Base-by-base conservation (phyloP, 306 rosid genomes). In the Quercus glauca region DNA sequence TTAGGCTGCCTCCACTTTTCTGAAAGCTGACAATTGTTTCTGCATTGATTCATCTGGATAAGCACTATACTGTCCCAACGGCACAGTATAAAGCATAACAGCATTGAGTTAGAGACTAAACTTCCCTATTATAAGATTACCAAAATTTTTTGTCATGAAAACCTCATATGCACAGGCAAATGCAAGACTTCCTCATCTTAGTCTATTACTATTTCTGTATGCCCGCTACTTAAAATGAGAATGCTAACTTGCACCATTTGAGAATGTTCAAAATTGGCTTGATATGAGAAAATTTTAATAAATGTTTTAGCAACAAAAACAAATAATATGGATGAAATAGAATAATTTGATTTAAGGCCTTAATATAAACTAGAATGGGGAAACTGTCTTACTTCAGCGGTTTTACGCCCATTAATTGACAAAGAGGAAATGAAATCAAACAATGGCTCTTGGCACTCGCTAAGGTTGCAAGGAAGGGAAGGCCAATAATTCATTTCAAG, bases 401-500 rank as follows among this genome's bases (percentile, higher is more conserved):
- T 92, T 88, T 89, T 88, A 31, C 83, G 57, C 14, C 97, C 97
- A 49, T 83, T 92, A 41, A 86, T 57, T 7, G 96, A 89, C 81
- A 92, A 81, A 83, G 68, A 81, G 45, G 90, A 85, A 56, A 81
- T 73, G 69, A 41, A 86, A 73, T 92, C 95, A 76, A 92, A 85
- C 63, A 92, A 82, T 1, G 97, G 97, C 77, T 89, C 89, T 79
- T 90, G 97, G 87, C 95, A 92, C 78, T 92, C 97, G 49, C 78
- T 84, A 12, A 92, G 97, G 77, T 92, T 92, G 91, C 97, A 91
- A 60, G 97, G 82, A 89, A 92, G 93, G 59, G 96, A 84, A 55
- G 93, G 97, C 97, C 97, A 92, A 57, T 92, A 92, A 82, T 92
- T 92, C 96, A 92, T 92, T 74, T 92, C 86, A 74, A 92, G 88